Conservation (phyloP, 306 rosid genomes). For the Fragaria nilgerrensis region DNA sequence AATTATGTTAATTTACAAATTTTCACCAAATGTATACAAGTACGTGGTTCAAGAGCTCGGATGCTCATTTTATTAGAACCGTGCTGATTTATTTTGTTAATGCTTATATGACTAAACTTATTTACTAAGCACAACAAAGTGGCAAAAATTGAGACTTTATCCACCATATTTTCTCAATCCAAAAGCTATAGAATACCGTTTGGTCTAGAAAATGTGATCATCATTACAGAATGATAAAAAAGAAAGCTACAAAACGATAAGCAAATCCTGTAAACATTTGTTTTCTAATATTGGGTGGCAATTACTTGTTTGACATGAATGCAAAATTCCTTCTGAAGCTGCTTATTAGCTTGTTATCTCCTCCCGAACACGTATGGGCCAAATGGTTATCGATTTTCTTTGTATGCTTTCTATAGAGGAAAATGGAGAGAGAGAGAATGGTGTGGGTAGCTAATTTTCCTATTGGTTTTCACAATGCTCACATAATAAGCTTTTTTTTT, state of each 20-base stretch:
- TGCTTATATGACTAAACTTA: too few species aligned
- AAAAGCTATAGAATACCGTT: background rate
- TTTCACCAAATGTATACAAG: too few species aligned
- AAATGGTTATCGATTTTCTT: background rate
- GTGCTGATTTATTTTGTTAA: too few species aligned
- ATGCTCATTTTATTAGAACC: too few species aligned
- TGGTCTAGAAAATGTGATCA: background rate
- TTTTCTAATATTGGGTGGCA: background rate
- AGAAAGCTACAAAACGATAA: background rate
- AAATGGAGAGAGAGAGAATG: background rate
- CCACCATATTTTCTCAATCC: background rate
- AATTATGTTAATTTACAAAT: too few species aligned
- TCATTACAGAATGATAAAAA: background rate
- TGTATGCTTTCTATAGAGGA: background rate
- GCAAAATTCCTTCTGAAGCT: background rate
- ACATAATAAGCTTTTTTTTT: too few species aligned
- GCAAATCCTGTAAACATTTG: too few species aligned
- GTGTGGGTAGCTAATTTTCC: background rate
- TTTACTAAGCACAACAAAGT: too few species aligned
- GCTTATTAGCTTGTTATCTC: background rate
- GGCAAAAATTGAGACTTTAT: too few species aligned
- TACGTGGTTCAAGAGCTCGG: too few species aligned
- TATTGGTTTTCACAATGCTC: background rate
- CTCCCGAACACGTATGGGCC: background rate
- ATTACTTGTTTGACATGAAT: background rate